These are phyloP conservation scores for Gossypium mustelinum DNA, from an alignment of 345 rosid species.

Conservation along the genomic window DNA sequence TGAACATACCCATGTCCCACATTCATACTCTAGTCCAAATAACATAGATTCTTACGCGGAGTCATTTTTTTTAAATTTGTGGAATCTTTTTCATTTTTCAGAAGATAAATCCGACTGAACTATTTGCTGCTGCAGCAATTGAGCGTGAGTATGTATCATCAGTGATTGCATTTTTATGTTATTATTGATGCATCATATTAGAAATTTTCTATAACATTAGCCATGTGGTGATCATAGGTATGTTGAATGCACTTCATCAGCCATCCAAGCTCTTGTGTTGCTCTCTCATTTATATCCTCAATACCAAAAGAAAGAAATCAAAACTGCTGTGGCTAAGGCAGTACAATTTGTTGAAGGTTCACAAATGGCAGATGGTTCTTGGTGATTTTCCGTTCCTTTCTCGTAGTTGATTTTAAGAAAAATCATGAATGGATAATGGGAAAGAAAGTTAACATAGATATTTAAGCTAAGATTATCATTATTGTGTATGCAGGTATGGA, in stretches of 20 bases:
- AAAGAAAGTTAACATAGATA: not conserved
- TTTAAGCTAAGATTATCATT: conserved; percentile 1
- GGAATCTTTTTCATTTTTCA: not conserved
- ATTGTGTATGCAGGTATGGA: conserved; percentile 4
- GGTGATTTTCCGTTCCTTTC: conserved; percentile 1
- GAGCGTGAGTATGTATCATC: conserved; percentile 3
- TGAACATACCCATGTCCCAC: not conserved
- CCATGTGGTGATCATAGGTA: not conserved
- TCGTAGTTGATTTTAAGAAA: not conserved
- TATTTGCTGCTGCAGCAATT: conserved; percentile 8
- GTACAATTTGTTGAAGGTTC: not conserved
- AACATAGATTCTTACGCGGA: not conserved
- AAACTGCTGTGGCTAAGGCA: conserved; percentile 14
- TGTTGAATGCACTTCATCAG: conserved; percentile 11
- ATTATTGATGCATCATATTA: not conserved
- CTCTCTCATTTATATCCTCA: conserved; percentile 1
- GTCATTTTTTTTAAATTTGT: not conserved
- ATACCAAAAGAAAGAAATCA: conserved; percentile 3
- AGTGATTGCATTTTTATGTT: conserved; percentile 8
- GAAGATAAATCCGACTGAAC: conserved; percentile 12
- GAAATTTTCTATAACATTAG: not conserved
- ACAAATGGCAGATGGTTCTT: conserved; percentile 1
- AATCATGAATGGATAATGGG: conserved; percentile 6
- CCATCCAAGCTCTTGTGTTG: conserved; percentile 9
- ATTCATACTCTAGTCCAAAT: not conserved